Conservation (phyloP, 228 moss, liverwort and hornwort genomes). For the Sphagnum fallax region DNA sequence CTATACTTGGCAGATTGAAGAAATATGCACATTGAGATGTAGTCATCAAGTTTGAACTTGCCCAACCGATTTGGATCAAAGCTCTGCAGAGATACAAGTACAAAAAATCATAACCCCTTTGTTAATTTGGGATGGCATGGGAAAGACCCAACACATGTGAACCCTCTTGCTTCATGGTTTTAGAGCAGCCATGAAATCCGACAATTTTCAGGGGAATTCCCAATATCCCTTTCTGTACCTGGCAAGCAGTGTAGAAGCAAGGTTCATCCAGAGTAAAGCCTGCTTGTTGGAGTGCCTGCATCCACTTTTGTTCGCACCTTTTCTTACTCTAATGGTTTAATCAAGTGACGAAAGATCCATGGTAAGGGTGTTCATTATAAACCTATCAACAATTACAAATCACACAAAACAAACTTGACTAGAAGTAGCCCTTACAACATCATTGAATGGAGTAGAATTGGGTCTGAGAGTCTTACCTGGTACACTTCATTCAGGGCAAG, state of each 20-base stretch:
- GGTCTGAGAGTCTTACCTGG: conserved; percentile 17
- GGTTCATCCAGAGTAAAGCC: conserved; percentile 68
- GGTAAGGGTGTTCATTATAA: too few species aligned
- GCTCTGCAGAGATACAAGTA: conserved; percentile 25
- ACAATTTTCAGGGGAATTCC: too few species aligned
- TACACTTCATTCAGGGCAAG: conserved; percentile 56
- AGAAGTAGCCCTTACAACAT: too few species aligned
- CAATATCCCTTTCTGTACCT: conserved; percentile 26
- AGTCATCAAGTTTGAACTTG: conserved; percentile 28
- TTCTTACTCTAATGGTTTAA: background rate
- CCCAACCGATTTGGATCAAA: conserved; percentile 27
- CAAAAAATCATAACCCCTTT: background rate
- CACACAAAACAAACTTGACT: too few species aligned
- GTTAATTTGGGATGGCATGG: background rate
- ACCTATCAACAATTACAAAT: too few species aligned
- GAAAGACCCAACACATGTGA: background rate
- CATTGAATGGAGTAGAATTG: too few species aligned
- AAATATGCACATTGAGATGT: conserved; percentile 44
- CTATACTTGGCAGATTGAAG: conserved; percentile 42
- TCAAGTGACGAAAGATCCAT: too few species aligned
- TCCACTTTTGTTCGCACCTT: background rate
- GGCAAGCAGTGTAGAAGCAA: conserved; percentile 78
- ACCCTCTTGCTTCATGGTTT: too few species aligned
- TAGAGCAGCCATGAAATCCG: too few species aligned
- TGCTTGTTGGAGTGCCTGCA: conserved; percentile 68